Base-by-base conservation (phyloP, 225 moss, liverwort and hornwort genomes). In the Pseudoscleropodium purum region DNA sequence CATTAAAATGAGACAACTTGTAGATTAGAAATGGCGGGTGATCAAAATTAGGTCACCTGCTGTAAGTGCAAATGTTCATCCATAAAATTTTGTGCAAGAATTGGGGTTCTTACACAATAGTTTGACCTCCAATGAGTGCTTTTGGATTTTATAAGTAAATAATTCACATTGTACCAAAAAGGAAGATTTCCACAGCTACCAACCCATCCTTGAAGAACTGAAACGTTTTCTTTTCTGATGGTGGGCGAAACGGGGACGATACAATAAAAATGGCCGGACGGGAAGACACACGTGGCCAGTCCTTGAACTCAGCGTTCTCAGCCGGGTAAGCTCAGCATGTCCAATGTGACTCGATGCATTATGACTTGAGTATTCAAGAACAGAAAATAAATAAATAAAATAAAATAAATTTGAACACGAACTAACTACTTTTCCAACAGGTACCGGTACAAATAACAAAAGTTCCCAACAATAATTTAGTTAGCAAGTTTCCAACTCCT, bases 401-500 rank as follows among this genome's bases (percentile, higher is more conserved):
- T 56, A 84, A 17, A 82, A 63, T 13, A 59, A 79, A 51, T 29
- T 65, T 56, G 63, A 51, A 37, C 18, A 72, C 8, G 37, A 37
- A 67, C 18, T 30, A 60, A 67, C 75, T 39, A 62, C 81, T 49
- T 59, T 73, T 60, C n/a, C 69, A 76, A 45, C 84, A 90, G 49
- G 39, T 75, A 54, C 84, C 88, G 49, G 39, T 75, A n/a, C 61
- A 77, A 75, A 89, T 30, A 64, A 82, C 78, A 62, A 81, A 65
- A 75, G 73, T 47, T 81, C 66, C 65, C 49, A 89, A 54, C 89
- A 85, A 79, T 86, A 82, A 79, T 73, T 82, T 56, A 68, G 81
- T 54, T 88, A 88, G 75, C 56, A 54, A 83, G n/a, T 88, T 90
- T 91, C 86, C 86, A 88, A 88, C 67, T 90, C 56, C 73, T 65